These are phyloP conservation scores for Linaria vulgaris DNA, from an alignment of 257 asterid genomes.

Conservation along the genomic window DNA sequence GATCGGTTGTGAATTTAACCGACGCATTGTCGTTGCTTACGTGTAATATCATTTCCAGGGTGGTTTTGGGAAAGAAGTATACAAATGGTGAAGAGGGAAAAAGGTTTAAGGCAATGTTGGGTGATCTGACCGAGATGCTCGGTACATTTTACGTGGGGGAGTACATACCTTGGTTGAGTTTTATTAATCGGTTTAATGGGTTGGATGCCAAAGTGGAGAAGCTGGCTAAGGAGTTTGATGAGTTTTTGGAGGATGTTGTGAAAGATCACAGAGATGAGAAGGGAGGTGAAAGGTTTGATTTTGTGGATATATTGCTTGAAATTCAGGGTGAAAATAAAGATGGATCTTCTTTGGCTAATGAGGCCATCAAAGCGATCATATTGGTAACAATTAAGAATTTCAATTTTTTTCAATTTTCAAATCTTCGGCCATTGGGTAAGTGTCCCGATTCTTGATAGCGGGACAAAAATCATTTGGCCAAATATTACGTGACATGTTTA, in stretches of 20 bases:
- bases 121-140: slow-evolving; percentile 29
- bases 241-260: slow-evolving; percentile 38
- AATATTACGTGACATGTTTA: too few relatives aligned
- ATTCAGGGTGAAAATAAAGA: slow-evolving; percentile 18
- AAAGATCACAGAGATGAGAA: slow-evolving; percentile 27
- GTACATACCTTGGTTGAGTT: slow-evolving; percentile 47
- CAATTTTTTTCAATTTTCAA: too few relatives aligned
- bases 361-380: slow-evolving; percentile 41
- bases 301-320: slow-evolving; percentile 43
- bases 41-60: slow-evolving; percentile 40
- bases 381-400: slow-evolving; percentile 23
- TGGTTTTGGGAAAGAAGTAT: slow-evolving; percentile 51
- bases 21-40: slow-evolving; percentile 31
- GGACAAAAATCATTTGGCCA: too few relatives aligned
- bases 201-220: slow-evolving; percentile 31
- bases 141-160: slow-evolving; percentile 42
- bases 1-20: slow-evolving; percentile 34
- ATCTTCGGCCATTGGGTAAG: too few relatives aligned
- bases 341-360: slow-evolving; percentile 24
- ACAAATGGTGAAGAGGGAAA: slow-evolving; percentile 37
- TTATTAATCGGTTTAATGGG: slow-evolving; percentile 48
- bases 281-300: slow-evolving; percentile 19
- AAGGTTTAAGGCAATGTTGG: slow-evolving; percentile 27
- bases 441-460: too few relatives aligned
- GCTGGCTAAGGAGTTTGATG: slow-evolving; percentile 42